Conservation (phyloP, 2,329 filamentous ascomycete genomes). For the Cladosporium sp. region DNA sequence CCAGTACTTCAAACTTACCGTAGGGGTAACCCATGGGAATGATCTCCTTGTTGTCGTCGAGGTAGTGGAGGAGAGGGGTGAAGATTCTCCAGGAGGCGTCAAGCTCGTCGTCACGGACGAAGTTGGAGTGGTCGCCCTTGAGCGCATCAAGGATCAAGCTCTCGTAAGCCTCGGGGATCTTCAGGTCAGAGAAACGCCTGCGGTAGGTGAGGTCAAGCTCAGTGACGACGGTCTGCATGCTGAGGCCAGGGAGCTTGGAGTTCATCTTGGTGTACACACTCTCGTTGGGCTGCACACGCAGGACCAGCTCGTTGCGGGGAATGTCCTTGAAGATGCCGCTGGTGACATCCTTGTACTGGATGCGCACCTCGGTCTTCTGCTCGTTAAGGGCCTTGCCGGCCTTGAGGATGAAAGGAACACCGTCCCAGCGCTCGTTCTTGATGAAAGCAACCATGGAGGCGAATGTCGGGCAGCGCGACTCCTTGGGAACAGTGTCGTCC, state of each 20-base stretch:
- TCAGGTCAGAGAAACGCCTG: constrained; percentile 95
- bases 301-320: constrained; percentile 96
- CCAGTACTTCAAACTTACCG: constrained; percentile 53
- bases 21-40: constrained; percentile 99
- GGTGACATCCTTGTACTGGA: constrained; percentile 99
- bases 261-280: constrained; percentile 99
- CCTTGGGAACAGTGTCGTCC: constrained; percentile 95
- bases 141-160: constrained; percentile 93
- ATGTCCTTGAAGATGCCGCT: constrained; percentile 99
- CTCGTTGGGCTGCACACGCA: constrained; percentile 98
- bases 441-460: constrained; percentile 96
- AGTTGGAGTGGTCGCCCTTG: constrained; percentile 99
- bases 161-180: constrained; percentile 99
- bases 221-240: constrained; percentile 98
- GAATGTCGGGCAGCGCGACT: constrained; percentile 96
- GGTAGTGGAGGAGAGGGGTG: constrained; percentile 92
- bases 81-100: constrained; percentile 99
- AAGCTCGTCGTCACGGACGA: constrained; percentile 92
- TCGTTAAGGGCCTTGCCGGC: constrained; percentile 96
- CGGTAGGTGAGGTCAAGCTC: constrained; percentile 98
- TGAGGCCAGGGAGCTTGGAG: constrained; percentile 95
- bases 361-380: constrained; percentile 98
- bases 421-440: constrained; percentile 99
- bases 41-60: constrained; percentile 99
- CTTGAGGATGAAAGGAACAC: constrained; percentile 98